These are phyloP conservation scores for Cryptosporidium tyzzeri DNA, from an alignment of 169 alveolate genomes.

Conservation along the genomic window DNA sequence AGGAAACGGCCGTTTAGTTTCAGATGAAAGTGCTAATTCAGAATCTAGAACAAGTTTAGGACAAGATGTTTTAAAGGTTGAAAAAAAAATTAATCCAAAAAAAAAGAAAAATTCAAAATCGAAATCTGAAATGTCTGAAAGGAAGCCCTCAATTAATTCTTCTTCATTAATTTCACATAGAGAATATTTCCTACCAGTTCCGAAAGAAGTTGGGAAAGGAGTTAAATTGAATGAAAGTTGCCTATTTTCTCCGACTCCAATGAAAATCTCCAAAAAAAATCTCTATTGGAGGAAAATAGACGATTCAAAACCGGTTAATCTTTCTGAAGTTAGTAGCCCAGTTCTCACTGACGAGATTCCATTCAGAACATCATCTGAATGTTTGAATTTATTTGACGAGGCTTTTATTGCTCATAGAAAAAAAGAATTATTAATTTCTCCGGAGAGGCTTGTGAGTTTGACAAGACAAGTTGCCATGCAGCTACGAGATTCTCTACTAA, in stretches of 20 bases:
- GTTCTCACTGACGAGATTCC: not conserved
- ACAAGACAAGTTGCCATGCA: constrained; percentile 68
- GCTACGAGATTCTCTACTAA: constrained; percentile 31
- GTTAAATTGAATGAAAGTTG: constrained; percentile 41
- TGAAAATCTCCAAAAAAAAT: constrained; percentile 10
- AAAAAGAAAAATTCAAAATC: constrained; percentile 8
- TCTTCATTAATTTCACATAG: not conserved
- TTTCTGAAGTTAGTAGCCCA: not conserved
- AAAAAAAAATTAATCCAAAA: not conserved
- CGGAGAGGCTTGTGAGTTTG: constrained; percentile 42
- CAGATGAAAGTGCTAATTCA: not conserved
- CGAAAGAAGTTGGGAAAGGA: constrained; percentile 17
- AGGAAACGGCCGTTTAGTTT: not conserved
- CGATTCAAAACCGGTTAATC: not conserved
- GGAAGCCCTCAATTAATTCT: not conserved
- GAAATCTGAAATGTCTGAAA: not conserved
- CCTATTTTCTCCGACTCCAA: constrained; percentile 53
- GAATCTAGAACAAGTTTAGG: not conserved
- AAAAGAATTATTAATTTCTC: constrained; percentile 41
- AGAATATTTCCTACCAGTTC: constrained; percentile 17
- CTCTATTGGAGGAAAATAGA: constrained; percentile 41
- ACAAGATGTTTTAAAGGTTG: not conserved
- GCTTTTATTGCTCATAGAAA: constrained; percentile 14
- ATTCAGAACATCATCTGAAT: constrained; percentile 56
- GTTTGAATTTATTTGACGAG: constrained; percentile 42